These are phyloP conservation scores for Dioscorea alata DNA, from an alignment of 106 monocot species.

Conservation along the genomic window DNA sequence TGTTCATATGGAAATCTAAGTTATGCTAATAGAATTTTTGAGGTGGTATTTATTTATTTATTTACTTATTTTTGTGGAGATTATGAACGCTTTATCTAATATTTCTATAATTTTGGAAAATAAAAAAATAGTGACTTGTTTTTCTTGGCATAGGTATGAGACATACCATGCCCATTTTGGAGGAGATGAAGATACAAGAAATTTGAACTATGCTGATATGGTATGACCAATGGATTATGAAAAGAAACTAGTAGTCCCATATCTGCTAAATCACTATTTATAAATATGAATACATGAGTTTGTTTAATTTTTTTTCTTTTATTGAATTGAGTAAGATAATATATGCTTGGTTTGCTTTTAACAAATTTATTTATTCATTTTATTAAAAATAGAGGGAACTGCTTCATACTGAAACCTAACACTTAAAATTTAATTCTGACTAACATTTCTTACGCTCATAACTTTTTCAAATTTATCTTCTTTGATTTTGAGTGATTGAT, in stretches of 20 bases:
- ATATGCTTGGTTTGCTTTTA: not conserved
- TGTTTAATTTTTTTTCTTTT: not conserved
- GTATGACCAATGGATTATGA: conserved; percentile 4
- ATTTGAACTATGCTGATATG: conserved; percentile 45
- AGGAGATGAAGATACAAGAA: conserved; percentile 43
- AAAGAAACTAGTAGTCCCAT: too few species aligned
- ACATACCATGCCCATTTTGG: conserved; percentile 44
- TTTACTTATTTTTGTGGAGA: too few species aligned
- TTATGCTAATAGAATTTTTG: not conserved
- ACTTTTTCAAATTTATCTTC: too few species aligned
- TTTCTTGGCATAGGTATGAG: conserved; percentile 29
- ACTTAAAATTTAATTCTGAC: not conserved
- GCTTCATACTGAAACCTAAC: not conserved
- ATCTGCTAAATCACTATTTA: not conserved
- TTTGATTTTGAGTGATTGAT: too few species aligned
- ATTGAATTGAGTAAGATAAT: not conserved
- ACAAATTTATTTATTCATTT: not conserved
- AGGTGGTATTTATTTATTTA: too few species aligned
- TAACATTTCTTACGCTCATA: too few species aligned
- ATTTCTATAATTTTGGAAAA: too few species aligned
- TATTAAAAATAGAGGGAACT: not conserved
- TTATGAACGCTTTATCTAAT: too few species aligned
- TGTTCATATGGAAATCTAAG: not conserved
- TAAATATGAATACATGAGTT: not conserved
- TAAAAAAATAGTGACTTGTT: too few species aligned